Percentiles rank a stretch among this genome's conserved stretches.
These are phyloP conservation scores for Fennellomyces sp. DNA, from an alignment of 371 early-diverging fungal species.

Conservation along the genomic window DNA sequence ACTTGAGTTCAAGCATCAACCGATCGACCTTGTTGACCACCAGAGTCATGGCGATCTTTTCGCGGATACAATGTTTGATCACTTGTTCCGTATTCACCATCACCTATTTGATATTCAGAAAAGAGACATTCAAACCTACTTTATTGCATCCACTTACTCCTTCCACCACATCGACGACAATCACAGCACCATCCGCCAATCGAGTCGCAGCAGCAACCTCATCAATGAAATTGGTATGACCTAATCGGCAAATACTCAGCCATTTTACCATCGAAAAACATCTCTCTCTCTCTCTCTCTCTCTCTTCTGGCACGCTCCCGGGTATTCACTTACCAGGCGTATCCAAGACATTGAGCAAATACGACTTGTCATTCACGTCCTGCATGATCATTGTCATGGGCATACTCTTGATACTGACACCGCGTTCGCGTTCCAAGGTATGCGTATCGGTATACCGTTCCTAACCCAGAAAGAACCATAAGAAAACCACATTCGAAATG, in stretches of 20 bases:
- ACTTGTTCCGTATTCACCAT: slow-evolving; percentile 93
- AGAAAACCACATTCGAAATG: not conserved
- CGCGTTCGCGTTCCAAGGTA: slow-evolving; percentile 88
- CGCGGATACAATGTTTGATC: slow-evolving; percentile 83
- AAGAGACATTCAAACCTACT: slow-evolving; percentile 1
- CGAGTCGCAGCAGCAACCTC: slow-evolving; percentile 89
- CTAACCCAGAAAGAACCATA: slow-evolving; percentile 17
- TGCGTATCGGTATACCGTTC: slow-evolving; percentile 94
- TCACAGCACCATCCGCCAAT: slow-evolving; percentile 90
- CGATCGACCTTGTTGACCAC: slow-evolving; percentile 98
- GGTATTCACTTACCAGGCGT: slow-evolving; percentile 79
- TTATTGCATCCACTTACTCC: slow-evolving; percentile 62
- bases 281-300: not conserved
- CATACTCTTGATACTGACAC: slow-evolving; percentile 89
- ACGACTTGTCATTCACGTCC: slow-evolving; percentile 84
- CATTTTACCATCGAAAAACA: not conserved
- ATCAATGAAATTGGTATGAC: slow-evolving; percentile 94
- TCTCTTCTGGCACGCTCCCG: too few relatives aligned
- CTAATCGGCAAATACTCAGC: slow-evolving; percentile 32
- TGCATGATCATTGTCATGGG: slow-evolving; percentile 93
- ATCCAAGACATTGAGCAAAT: slow-evolving; percentile 90
- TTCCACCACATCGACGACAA: slow-evolving; percentile 96
- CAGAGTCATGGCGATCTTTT: slow-evolving; percentile 81
- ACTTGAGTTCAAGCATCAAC: slow-evolving; percentile 91
- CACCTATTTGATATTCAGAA: too few relatives aligned